phyloP scores from a whole-genome alignment of 495 filamentous ascomycete genomes.

The Penicillium alfredii region DNA sequence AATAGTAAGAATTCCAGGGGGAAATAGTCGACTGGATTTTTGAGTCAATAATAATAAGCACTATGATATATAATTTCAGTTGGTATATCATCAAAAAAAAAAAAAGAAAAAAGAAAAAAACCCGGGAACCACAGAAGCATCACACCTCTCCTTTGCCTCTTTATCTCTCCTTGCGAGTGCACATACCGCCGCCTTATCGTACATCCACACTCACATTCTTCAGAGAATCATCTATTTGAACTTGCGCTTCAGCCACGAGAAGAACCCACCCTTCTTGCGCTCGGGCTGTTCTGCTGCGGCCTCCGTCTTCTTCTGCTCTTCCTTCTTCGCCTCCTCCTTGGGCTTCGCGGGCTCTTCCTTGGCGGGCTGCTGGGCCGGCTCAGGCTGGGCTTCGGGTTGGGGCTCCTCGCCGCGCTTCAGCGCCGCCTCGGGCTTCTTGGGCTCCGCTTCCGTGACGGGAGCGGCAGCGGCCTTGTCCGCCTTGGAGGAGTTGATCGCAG shows the following conservation, averaged over 20 bases:
- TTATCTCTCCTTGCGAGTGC: too few relatives aligned
- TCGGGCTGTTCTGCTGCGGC: conserved; percentile 11
- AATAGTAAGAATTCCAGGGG: too few relatives aligned
- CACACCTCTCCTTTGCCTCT: too few relatives aligned
- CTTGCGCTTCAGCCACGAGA: conserved; percentile 26
- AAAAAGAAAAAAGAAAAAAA: conserved; percentile 6
- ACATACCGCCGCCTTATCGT: conserved; percentile 16
- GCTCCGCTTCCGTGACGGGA: conserved; percentile 14
- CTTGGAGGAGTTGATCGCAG: conserved; percentile 23
- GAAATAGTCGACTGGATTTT: too few relatives aligned
- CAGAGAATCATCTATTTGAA: conserved; percentile 16
- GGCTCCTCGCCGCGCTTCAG: conserved; percentile 20
- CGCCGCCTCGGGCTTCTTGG: conserved; percentile 23
- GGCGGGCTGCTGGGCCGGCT: conserved; percentile 54
- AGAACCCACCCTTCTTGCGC: conserved; percentile 29
- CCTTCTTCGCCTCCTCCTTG: conserved; percentile 9
- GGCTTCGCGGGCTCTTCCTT: conserved; percentile 28
- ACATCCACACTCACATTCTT: conserved; percentile 11
- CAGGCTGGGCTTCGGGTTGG: conserved; percentile 3
- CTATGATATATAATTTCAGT: conserved; percentile 28
- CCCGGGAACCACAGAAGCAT: conserved; percentile 3
- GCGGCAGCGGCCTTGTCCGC: conserved; percentile 16
- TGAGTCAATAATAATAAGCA: too few relatives aligned
- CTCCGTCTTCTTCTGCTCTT: conserved; percentile 10
- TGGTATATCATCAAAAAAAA: conserved; percentile 30